These are phyloP conservation scores for Pyrus hybrid DNA, from an alignment of 331 rosid genomes.

Conservation along the genomic window DNA sequence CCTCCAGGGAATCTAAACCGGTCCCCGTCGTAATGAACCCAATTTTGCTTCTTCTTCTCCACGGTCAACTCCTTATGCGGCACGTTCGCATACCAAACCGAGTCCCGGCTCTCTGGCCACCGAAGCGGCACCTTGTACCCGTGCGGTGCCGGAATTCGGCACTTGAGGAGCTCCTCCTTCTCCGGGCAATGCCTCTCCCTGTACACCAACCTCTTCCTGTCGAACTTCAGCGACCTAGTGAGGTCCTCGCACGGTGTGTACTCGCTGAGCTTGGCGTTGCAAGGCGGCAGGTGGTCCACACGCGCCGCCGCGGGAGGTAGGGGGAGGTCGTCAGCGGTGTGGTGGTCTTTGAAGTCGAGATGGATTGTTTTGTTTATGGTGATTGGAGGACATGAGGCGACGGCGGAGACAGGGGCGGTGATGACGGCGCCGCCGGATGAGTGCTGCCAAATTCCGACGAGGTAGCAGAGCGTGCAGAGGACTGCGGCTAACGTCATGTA, in stretches of 20 bases:
- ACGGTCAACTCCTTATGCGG: constrained; percentile 80
- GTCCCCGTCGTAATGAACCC: constrained; percentile 57
- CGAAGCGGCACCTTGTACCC: constrained; percentile 55
- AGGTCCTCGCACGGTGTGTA: constrained; percentile 91
- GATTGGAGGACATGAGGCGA: neutral
- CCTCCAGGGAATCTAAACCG: constrained; percentile 93
- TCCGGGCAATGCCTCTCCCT: constrained; percentile 85
- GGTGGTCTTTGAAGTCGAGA: constrained; percentile 59
- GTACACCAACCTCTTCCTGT: constrained; percentile 32
- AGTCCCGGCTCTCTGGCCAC: constrained; percentile 88
- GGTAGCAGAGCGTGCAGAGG: constrained; percentile 58
- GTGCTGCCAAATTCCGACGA: constrained; percentile 56
- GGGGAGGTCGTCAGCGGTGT: constrained; percentile 32
- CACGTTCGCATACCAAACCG: constrained; percentile 77
- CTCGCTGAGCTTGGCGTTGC: constrained; percentile 40
- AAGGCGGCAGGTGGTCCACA: constrained; percentile 32
- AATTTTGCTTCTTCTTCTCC: constrained; percentile 87
- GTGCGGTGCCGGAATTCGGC: constrained; percentile 68
- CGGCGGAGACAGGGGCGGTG: neutral
- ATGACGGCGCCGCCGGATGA: constrained; percentile 15
- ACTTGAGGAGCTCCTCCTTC: constrained; percentile 32
- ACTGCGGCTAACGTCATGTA: constrained; percentile 13
- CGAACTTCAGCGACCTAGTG: constrained; percentile 48
- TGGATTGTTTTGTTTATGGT: neutral
- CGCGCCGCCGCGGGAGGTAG: constrained; percentile 24